Evolutionary conservation across 148 eudicot genomes (phyloP).

Genomic region (Simmondsia chinensis): DNA sequence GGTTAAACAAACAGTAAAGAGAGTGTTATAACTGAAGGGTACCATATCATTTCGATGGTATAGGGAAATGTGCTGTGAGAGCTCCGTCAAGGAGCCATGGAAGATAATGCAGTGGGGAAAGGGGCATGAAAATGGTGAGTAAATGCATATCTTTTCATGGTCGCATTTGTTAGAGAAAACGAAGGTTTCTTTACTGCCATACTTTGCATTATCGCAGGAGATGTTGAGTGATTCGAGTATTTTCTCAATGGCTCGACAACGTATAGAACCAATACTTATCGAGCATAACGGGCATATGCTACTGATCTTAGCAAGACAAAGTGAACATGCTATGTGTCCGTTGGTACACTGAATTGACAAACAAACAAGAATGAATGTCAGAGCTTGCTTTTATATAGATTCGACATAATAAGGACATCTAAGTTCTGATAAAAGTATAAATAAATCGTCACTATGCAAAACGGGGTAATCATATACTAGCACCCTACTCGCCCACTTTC

Average conservation of each 20-base stretch:
- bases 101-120: conserved; percentile 28
- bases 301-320: conserved; percentile 39
- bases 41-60: conserved; percentile 23
- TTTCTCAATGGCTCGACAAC: conserved; percentile 73
- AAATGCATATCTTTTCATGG: conserved; percentile 44
- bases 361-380: no score
- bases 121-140: conserved; percentile 55
- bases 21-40: conserved; percentile 22
- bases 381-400: no score
- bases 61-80: conserved; percentile 25
- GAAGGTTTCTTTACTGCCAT: conserved; percentile 47
- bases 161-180: conserved; percentile 34
- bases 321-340: conserved; percentile 63
- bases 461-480: no score
- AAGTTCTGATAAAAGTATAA: no score
- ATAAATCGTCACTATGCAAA: no score
- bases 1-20: conserved; percentile 16
- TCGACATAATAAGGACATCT: no score
- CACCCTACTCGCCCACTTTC: no score
- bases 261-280: conserved; percentile 43
- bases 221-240: conserved; percentile 51
- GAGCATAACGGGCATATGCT: conserved; percentile 55
- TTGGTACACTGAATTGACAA: conserved; percentile 77
- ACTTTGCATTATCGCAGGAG: conserved; percentile 32
- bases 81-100: conserved; percentile 24